Base-by-base conservation (phyloP, 805 yeast species). In the Metschnikowia gelsemii region DNA sequence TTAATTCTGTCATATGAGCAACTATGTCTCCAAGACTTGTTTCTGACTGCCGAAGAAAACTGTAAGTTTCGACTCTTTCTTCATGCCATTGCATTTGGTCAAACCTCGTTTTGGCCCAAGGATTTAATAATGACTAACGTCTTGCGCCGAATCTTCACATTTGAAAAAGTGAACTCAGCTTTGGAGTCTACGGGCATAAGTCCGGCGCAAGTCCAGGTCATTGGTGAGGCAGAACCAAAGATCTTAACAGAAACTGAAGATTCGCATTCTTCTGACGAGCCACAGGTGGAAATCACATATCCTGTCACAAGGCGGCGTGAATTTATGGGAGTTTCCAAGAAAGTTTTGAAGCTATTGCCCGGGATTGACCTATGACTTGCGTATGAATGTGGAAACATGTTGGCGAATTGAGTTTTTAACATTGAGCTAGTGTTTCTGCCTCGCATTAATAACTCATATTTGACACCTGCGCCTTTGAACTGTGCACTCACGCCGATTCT, bases 11-110 rank as follows among this genome's bases (percentile, higher is more conserved):
- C 14, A 1, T 51, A 44, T 24, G 53, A 51, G 19, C 32, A 42
- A 30, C 36, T 42, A 13, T 13, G 24, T 4, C 40, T 51, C n/a
- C 46, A 38, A 22, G 32, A 35, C 14, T 16, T 49, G 25, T 49
- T 51, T 31, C 38, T 19, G 30, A 25, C 27, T 8, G 16, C 12
- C 2, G 47, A 40, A 20, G 41, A 34, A 12, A 49, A 51, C 31
- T 43, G 44, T 33, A 40, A 37, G 22, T 51, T 51, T 37, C 45
- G 55, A 7, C 40, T 51, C 17, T 41, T 34, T 38, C 43, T 51
- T 6, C 35, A 46, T 24, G 52, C 54, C 8, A 34, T 47, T 8
- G 38, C 38, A 5, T 36, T 28, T 29, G 43, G 46, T 12, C 43
- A 41, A 2, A 30, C 31, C 2, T 26, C 17, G 12, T 23, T 23